Evolutionary conservation across 208 protist species (phyloP).

Genomic region (Kentomonas sorsogonicus): DNA sequence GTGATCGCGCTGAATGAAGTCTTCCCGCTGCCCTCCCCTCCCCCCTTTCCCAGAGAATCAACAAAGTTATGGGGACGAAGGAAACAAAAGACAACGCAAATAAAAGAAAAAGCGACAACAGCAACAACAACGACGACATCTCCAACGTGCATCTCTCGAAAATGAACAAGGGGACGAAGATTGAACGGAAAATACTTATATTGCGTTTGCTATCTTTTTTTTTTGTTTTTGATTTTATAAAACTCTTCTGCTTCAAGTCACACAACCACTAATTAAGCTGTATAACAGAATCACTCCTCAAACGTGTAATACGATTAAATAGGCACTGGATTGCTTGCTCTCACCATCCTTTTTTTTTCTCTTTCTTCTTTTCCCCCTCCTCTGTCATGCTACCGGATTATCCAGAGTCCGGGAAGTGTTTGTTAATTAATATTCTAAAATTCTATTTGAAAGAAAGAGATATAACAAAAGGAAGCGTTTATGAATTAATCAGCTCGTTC

Average conservation of each 20-base stretch:
- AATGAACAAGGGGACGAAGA: neutral
- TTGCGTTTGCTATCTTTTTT: constrained; percentile 22
- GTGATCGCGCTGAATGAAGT: no score
- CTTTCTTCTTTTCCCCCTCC: neutral
- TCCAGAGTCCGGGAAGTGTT: no score
- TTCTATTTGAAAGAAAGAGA: no score
- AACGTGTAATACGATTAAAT: neutral
- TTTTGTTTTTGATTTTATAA: neutral
- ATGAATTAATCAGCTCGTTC: neutral
- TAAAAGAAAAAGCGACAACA: no score
- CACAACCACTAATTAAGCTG: neutral
- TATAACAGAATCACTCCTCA: neutral
- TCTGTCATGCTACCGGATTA: no score
- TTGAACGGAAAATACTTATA: neutral
- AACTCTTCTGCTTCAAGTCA: neutral
- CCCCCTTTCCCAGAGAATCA: no score
- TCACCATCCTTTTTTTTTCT: constrained; percentile 13
- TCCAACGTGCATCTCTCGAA: no score
- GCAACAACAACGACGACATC: no score
- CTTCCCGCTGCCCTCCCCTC: no score
- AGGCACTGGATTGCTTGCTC: constrained; percentile 1
- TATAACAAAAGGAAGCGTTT: constrained; percentile 4
- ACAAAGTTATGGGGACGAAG: no score
- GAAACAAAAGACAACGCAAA: no score
- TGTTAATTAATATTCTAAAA: no score